Evolutionary conservation across 2,329 filamentous ascomycete species (phyloP), one percentile per base, ranked within the genome.

Genomic region (Penicillium rolfsii): DNA sequence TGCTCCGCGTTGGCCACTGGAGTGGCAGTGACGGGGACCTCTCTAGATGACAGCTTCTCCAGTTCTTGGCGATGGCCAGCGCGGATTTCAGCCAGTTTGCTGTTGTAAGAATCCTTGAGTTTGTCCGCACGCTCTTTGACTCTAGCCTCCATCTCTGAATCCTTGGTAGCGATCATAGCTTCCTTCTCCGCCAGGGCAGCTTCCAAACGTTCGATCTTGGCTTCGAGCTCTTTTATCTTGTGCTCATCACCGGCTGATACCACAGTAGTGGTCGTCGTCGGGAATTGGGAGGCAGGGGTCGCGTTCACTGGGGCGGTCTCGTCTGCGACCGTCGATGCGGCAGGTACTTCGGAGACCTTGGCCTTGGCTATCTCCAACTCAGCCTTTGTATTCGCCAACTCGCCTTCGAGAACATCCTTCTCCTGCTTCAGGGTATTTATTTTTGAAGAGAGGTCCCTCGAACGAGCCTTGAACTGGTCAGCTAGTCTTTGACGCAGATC

Each of bases 51-150:
- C 19, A 85, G 68, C 50, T 77, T 78, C 65, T 84, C 79, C 7
- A 84, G 65, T 62, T 83, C 82, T 56, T 80, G 77, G 52, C 81
- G 78, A 56, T 85, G 80, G 58, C 80, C 73, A 35, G 81, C 78
- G 63, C 78, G 82, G 11, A 81, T 77, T 53, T 88, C 85, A 8
- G 73, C 77, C 16, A 96, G 81, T 72, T 90, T 91, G 71, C 86
- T 87, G 69, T 90, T 90, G 61, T 91, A 81, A 11, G 84, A 87
- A 33, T 86, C 84, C 70, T 93, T 90, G 16, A 89, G 80, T 62
- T 88, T 85, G 57, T 84, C 83, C 1, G 80, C 73, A 11, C 77
- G 74, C 59, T 81, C 77, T 52, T 84, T 79, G 59, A 81, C 70
- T 55, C 81, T 77, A 28, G 80, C 74, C 55, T 86, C 82, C 35